Percentiles rank a stretch among this genome's conserved stretches.
These are phyloP conservation scores for Trametes gibbosa DNA, from an alignment of 768 basidiomycete genomes.

Conservation along the genomic window DNA sequence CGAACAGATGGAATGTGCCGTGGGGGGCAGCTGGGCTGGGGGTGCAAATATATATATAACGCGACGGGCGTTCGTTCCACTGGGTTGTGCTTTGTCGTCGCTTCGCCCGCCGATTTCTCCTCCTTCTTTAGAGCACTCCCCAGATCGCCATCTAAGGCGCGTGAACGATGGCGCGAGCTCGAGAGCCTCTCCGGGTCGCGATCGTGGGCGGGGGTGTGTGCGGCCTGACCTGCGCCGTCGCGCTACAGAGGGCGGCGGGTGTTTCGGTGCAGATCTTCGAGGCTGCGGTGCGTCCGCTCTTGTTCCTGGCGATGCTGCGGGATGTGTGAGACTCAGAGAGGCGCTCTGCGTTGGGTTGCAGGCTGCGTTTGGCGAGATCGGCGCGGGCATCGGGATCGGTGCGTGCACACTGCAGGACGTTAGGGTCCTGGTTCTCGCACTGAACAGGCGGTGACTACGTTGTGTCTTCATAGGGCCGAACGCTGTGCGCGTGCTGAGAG, in stretches of 20 bases:
- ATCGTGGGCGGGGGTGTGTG: constrained; percentile 60
- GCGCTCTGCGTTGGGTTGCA: constrained; percentile 21
- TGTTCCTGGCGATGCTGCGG: not conserved
- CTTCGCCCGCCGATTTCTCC: too few relatives aligned
- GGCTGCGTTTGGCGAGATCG: constrained; percentile 49
- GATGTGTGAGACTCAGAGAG: too few relatives aligned
- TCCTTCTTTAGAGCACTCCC: too few relatives aligned
- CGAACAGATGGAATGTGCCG: too few relatives aligned
- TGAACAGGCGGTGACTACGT: too few relatives aligned
- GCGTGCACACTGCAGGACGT: constrained; percentile 7
- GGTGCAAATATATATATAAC: too few relatives aligned
- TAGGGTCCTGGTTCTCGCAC: too few relatives aligned
- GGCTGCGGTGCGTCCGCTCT: constrained; percentile 37
- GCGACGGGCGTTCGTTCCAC: too few relatives aligned
- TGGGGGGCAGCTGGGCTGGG: too few relatives aligned
- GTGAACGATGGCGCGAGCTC: too few relatives aligned
- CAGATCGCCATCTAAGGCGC: too few relatives aligned
- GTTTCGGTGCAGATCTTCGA: constrained; percentile 50
- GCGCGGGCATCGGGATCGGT: constrained; percentile 54
- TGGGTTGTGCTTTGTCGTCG: too few relatives aligned
- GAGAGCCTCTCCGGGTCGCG: constrained; percentile 37
- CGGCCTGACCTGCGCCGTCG: constrained; percentile 47
- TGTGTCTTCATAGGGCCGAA: constrained; percentile 41
- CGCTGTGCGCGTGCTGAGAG: constrained; percentile 43
- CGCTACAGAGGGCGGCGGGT: constrained; percentile 40